A percentile compares a stretch with the other conserved stretches of the same genome.
These are phyloP conservation scores for Tubosaeta sp. DNA, from an alignment of 768 basidiomycete species.

Conservation along the genomic window DNA sequence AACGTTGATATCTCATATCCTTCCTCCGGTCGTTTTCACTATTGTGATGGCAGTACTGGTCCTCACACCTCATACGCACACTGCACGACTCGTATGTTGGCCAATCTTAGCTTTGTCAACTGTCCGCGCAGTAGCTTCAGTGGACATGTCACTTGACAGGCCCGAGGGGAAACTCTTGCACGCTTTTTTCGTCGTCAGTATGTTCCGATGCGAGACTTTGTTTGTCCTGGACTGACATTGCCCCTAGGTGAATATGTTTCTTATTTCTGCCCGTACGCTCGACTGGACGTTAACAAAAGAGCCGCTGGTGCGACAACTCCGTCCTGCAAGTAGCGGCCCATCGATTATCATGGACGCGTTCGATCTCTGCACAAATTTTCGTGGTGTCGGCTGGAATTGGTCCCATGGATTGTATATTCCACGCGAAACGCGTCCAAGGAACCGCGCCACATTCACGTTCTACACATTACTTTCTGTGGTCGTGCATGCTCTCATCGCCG, in stretches of 20 bases:
- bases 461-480: constrained; percentile 33
- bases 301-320: constrained; percentile 12
- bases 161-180: constrained; percentile 5
- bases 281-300: constrained; percentile 15
- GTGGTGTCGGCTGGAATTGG: constrained; percentile 63
- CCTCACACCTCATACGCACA: constrained; percentile 1
- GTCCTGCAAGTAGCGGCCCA: constrained; percentile 1
- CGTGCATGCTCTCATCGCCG: constrained; percentile 38
- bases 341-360: constrained; percentile 34
- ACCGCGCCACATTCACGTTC: constrained; percentile 35
- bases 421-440: constrained; percentile 39
- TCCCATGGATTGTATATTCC: constrained; percentile 32
- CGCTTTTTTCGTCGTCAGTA: constrained; percentile 9
- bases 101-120: constrained; percentile 42
- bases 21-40: neutral
- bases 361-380: constrained; percentile 48
- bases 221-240: too few relatives aligned
- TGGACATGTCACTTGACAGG: constrained; percentile 10
- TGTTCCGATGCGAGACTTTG: too few relatives aligned
- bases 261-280: constrained; percentile 6
- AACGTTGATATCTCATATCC: neutral
- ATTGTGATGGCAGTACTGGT: neutral
- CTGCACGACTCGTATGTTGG: constrained; percentile 42
- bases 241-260: too few relatives aligned
- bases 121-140: constrained; percentile 33